phyloP scores from a whole-genome alignment of 2,329 filamentous ascomycete genomes.

The Penicillium freii region DNA sequence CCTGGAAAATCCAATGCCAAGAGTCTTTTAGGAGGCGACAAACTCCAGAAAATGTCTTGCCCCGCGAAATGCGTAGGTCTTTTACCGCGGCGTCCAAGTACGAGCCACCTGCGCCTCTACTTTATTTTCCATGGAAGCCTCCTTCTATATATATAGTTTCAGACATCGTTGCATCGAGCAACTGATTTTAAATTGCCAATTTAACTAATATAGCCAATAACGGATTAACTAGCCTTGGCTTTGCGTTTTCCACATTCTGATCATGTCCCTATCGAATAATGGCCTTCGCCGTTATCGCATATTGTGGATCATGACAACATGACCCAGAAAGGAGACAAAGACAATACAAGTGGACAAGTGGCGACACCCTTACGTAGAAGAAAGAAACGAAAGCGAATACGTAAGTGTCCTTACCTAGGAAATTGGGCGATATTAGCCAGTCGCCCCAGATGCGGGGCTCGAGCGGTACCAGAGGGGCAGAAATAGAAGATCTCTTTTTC shows the following conservation, averaged over 20 bases:
- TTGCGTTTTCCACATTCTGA: not conserved
- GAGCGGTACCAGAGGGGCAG: constrained; percentile 2
- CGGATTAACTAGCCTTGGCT: constrained; percentile 5
- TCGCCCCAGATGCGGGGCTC: constrained; percentile 4
- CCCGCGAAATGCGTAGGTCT: not conserved
- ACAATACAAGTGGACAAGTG: not conserved
- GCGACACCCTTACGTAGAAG: not conserved
- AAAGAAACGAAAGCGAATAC: not conserved
- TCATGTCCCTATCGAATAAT: not conserved
- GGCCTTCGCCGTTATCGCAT: not conserved
- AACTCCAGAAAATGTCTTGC: not conserved
- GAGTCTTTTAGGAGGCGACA: not conserved
- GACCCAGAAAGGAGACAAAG: not conserved
- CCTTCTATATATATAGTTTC: not conserved
- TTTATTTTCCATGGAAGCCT: not conserved
- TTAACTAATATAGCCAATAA: not conserved
- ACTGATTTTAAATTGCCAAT: not conserved
- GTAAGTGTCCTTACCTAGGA: not conserved
- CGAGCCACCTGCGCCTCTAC: not conserved
- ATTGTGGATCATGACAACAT: not conserved
- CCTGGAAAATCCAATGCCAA: not conserved
- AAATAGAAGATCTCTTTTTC: not conserved
- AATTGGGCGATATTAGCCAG: not conserved
- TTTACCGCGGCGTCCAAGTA: not conserved
- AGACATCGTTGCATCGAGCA: not conserved